phyloP scores from a whole-genome alignment of 208 protist species.

The Wallacemonas sp. region DNA sequence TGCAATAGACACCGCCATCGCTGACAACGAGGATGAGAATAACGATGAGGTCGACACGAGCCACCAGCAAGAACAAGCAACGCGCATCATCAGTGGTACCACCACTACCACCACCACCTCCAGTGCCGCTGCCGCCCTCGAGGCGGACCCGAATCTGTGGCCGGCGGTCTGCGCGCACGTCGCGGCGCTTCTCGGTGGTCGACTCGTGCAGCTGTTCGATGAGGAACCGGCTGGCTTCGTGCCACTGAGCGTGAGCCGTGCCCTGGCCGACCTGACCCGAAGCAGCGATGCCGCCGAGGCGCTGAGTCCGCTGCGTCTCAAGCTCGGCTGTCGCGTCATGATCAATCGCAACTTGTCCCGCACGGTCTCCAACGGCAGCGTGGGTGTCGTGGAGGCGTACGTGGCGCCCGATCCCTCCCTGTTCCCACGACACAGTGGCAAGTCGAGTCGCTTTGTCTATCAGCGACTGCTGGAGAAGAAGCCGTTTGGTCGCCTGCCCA shows the following conservation, averaged over 20 bases:
- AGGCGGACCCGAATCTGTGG: slow-evolving; percentile 33
- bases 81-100: too few species aligned
- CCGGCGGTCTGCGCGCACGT: slow-evolving; percentile 36
- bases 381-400: slow-evolving; percentile 88
- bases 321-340: slow-evolving; percentile 90
- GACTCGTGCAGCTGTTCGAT: slow-evolving; percentile 43
- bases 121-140: neutral
- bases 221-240: slow-evolving; percentile 51
- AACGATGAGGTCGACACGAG: too few species aligned
- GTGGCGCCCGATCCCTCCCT: slow-evolving; percentile 54
- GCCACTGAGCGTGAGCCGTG: slow-evolving; percentile 67
- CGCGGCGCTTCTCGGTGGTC: slow-evolving; percentile 39
- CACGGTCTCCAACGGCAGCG: slow-evolving; percentile 85
- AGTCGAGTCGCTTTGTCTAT: slow-evolving; percentile 17
- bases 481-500: slow-evolving; percentile 66
- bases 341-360: slow-evolving; percentile 88
- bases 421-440: slow-evolving; percentile 61
- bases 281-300: slow-evolving; percentile 43
- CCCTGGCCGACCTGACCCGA: slow-evolving; percentile 55
- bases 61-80: too few species aligned
- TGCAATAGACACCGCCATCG: too few species aligned
- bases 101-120: too few species aligned
- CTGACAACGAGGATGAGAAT: too few species aligned
- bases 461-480: slow-evolving; percentile 27
- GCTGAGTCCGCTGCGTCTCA: slow-evolving; percentile 75